phyloP scores from a whole-genome alignment of 2,329 filamentous ascomycete species.

The Ceratocystis ficicola region DNA sequence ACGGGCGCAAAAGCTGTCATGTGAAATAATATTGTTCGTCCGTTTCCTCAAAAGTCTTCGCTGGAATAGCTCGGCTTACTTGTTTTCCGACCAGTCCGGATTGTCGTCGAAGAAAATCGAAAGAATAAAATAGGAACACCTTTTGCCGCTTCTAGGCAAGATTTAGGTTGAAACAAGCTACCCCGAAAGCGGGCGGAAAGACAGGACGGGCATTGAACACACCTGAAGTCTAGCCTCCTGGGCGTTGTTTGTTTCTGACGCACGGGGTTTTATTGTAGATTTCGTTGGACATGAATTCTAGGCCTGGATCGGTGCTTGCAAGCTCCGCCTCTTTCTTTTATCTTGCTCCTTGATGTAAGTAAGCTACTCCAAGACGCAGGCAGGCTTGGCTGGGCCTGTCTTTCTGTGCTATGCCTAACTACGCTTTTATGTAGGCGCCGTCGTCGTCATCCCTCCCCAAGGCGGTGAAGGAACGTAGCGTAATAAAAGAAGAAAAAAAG shows the following conservation, averaged over 20 bases:
- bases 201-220: not conserved
- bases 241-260: too few relatives aligned
- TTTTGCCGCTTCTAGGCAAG: conserved; percentile 2
- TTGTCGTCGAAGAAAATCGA: not conserved
- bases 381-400: not conserved
- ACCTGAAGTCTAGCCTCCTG: not conserved
- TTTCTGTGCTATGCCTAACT: not conserved
- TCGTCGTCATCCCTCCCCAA: not conserved
- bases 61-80: too few relatives aligned
- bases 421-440: not conserved
- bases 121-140: not conserved
- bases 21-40: too few relatives aligned
- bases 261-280: too few relatives aligned
- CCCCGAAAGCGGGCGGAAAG: not conserved
- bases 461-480: not conserved
- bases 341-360: not conserved
- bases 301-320: not conserved
- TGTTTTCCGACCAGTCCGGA: too few relatives aligned
- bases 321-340: not conserved
- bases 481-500: not conserved
- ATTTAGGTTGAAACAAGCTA: not conserved
- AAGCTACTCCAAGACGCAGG: too few relatives aligned
- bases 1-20: too few relatives aligned
- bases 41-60: too few relatives aligned
- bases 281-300: not conserved